These are phyloP conservation scores for Symbiotaphrina buchneri DNA, from an alignment of 495 filamentous ascomycete species.

Conservation along the genomic window DNA sequence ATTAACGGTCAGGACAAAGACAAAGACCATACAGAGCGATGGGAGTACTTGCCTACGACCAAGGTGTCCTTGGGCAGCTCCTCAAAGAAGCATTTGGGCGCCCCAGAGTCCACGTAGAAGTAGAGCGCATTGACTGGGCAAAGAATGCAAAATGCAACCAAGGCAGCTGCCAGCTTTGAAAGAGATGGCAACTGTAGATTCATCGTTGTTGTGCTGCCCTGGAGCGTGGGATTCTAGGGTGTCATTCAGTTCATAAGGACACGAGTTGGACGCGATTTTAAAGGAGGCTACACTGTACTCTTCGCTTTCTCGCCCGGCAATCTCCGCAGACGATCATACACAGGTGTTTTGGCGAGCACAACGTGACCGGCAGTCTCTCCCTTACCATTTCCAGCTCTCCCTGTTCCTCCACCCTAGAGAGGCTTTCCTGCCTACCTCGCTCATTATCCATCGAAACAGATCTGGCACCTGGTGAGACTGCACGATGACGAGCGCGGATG, in stretches of 20 bases:
- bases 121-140: constrained; percentile 59
- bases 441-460: neutral
- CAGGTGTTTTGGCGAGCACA: constrained; percentile 15
- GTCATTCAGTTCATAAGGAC: too few relatives aligned
- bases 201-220: constrained; percentile 16
- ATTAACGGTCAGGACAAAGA: neutral
- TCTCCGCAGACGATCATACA: too few relatives aligned
- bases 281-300: too few relatives aligned
- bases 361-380: too few relatives aligned
- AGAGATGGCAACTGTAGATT: constrained; percentile 13
- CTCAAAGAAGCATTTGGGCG: constrained; percentile 87
- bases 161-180: constrained; percentile 19
- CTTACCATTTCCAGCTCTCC: neutral
- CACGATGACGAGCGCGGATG: constrained; percentile 58
- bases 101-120: constrained; percentile 80
- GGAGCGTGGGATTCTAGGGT: too few relatives aligned
- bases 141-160: constrained; percentile 20
- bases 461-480: constrained; percentile 15
- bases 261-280: too few relatives aligned
- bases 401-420: neutral
- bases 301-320: too few relatives aligned
- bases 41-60: constrained; percentile 54
- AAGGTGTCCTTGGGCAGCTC: constrained; percentile 95
- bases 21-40: neutral
- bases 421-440: neutral